Base-by-base conservation (phyloP, 1,139 yeast genomes). In the Kurtzmaniella quercitrusa region DNA sequence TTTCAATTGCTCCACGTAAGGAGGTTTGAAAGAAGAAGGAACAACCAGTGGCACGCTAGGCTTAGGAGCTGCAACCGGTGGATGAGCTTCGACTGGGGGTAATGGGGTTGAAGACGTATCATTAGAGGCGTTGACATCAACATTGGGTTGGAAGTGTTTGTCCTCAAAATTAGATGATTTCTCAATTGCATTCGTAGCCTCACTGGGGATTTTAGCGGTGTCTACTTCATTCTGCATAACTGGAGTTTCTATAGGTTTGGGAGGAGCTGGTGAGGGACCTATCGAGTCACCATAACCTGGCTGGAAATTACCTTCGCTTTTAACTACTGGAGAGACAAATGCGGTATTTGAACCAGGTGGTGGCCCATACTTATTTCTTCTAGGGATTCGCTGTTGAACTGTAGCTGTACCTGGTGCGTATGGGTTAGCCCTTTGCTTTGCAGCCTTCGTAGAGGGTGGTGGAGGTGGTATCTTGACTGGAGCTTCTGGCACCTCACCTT, bases 331-430 rank as follows among this genome's bases (percentile, higher is more conserved):
- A n/a, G 41, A 19, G 3, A 42, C 39, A 18, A 42, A 38, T 8
- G 30, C 23, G 4, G 39, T 33, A 21, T 33, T 32, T 15, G 43
- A 36, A 26, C 51, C 52, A 12, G 54, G 43, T 11, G 61, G 52
- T 7, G 70, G 68, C 1, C 69, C 69, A 43, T 65, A 65, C 39
- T 51, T 61, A 45, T 45, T 61, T 41, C 48, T 54, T 38, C 51
- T 54, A 9, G 54, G 28, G 9, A 20, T 18, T 26, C 37, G 11
- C 16, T 12, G 15, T 8, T 12, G 15, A 15, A 45, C 47, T 16
- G 51, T 42, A 40, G 49, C 51, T 1, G 51, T 53, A 3, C 62
- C 60, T 14, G 77, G 76, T 2, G 76, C 75, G 50, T 71, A 70
- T 22, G 76, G 75, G 45, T 70, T 69, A n/a, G 49, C 49, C 42